Evolutionary conservation across 768 basidiomycete species (phyloP).

Genomic region (Amanita thiersii): DNA sequence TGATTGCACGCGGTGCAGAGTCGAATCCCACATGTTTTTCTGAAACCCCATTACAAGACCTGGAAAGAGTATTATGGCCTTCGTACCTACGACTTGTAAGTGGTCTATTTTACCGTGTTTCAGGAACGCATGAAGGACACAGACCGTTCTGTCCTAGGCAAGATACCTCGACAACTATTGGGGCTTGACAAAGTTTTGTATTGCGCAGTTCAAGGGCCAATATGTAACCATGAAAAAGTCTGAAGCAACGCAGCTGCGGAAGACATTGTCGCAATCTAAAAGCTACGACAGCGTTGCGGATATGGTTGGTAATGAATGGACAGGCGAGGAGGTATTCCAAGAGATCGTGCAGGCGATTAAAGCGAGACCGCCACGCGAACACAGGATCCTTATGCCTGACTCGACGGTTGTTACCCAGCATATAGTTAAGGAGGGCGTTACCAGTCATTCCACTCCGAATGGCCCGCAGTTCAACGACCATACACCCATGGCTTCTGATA

Average conservation of each 20-base stretch:
- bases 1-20: constrained; percentile 96
- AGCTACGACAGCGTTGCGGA: constrained; percentile 45
- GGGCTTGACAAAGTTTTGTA: constrained; percentile 83
- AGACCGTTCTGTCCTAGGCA: constrained; percentile 34
- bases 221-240: constrained; percentile 49
- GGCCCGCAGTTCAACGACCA: neutral
- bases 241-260: constrained; percentile 47
- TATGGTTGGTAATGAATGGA: constrained; percentile 39
- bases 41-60: constrained; percentile 52
- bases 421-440: constrained; percentile 11
- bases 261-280: constrained; percentile 53
- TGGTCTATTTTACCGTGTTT: constrained; percentile 2
- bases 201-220: constrained; percentile 70
- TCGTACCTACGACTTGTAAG: constrained; percentile 67
- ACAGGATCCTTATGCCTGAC: constrained; percentile 23
- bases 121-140: neutral
- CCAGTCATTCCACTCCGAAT: neutral
- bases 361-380: constrained; percentile 28
- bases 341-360: constrained; percentile 47
- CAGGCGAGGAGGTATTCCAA: constrained; percentile 54
- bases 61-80: constrained; percentile 63
- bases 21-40: constrained; percentile 87
- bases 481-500: neutral
- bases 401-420: constrained; percentile 19
- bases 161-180: constrained; percentile 75